Evolutionary conservation across 192 early-diverging fungal species (phyloP), one percentile per base, ranked within the genome.

Genomic region (Coemansia sp.): DNA sequence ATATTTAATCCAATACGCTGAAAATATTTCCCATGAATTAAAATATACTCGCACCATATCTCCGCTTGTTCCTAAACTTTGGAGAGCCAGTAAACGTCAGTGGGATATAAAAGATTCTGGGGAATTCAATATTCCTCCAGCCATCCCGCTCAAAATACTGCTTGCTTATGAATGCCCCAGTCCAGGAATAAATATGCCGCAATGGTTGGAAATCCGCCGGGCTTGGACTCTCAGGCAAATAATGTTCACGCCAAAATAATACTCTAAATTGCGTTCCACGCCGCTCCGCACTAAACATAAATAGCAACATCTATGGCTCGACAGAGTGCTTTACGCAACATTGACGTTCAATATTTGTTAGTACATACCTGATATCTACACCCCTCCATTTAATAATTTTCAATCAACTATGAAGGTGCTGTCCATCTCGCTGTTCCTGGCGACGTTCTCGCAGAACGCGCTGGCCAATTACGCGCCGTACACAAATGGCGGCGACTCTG

Each of bases 391-490:
- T 56, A 37, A 56, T 35, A 56, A 56, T n/a, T 56, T 49, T 12
- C 0, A 17, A 38, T 14, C 39, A 7, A 49, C 12, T 35, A 56
- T 56, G 55, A 56, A 70, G 38, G 64, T 51, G 5, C 60, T 76
- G 17, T 60, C 67, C 2, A 43, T 76, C 51, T 76, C 73, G 17
- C 52, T 76, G 14, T 60, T 76, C 15, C 27, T 66, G 52, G 73
- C 67, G 10, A 67, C 50, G 27, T 29, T 72, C 17, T 55, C 70
- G 49, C 65, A 66, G 35, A 49, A 38, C 48, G 21, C 65, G 2
- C 50, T 70, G 50, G 69, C 62, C 5, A 47, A 41, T 25, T 49
- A 56, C 49, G 23, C 37, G 3, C 23, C 48, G 9, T 38, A 23
- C 15, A 39, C 53, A 12, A 59, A 56, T 19, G 51, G 51, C 5